These are phyloP conservation scores for Dendrobium catenatum DNA, from an alignment of 106 monocot genomes.

Conservation along the genomic window DNA sequence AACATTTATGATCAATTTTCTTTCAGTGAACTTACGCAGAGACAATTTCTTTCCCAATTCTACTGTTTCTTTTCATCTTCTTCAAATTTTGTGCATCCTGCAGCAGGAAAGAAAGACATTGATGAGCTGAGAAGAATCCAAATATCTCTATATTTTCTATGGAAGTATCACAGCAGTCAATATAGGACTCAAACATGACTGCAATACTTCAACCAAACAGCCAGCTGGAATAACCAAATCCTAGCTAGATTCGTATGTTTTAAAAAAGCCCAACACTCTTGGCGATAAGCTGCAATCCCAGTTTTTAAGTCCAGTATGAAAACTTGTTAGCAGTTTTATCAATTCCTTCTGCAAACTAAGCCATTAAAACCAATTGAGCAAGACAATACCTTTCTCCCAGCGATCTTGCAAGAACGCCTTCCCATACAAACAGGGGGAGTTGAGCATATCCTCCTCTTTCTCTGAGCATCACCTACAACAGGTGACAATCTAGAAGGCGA, in stretches of 20 bases:
- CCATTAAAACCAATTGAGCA: not conserved
- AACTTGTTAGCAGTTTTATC: not conserved
- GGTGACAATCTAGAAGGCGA: not conserved
- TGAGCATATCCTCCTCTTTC: slow-evolving; percentile 43
- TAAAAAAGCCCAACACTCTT: not conserved
- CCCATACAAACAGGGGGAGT: slow-evolving; percentile 57
- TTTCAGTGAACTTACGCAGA: slow-evolving; percentile 45
- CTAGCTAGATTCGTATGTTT: not conserved
- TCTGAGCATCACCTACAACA: slow-evolving; percentile 5
- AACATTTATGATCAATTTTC: not conserved
- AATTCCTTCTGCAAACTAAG: not conserved
- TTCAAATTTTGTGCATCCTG: slow-evolving; percentile 84
- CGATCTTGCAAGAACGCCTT: slow-evolving; percentile 74
- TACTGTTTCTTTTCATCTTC: slow-evolving; percentile 70
- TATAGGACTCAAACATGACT: not conserved
- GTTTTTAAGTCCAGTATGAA: too few relatives aligned
- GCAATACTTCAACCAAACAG: not conserved
- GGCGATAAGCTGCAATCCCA: not conserved
- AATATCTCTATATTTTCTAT: not conserved
- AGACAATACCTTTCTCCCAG: slow-evolving; percentile 56
- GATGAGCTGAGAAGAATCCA: slow-evolving; percentile 2
- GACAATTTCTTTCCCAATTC: slow-evolving; percentile 77
- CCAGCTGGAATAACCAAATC: not conserved
- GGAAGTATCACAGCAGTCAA: not conserved
- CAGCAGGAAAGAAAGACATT: slow-evolving; percentile 4